These are phyloP conservation scores for Alnus glutinosa DNA, from an alignment of 306 rosid genomes.

Conservation along the genomic window DNA sequence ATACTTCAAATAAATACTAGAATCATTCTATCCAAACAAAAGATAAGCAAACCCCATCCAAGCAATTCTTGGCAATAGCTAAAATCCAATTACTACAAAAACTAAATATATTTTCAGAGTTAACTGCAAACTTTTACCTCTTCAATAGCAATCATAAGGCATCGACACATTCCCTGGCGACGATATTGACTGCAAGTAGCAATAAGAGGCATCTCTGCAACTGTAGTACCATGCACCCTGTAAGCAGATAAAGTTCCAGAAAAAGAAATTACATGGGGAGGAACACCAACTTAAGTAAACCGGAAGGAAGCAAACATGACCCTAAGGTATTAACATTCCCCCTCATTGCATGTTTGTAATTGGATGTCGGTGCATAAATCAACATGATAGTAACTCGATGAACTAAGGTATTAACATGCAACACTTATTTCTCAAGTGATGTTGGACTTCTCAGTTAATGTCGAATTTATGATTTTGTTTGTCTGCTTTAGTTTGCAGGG, in stretches of 20 bases:
- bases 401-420: too few relatives aligned
- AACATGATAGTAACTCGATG: too few relatives aligned
- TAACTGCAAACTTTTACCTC: slow-evolving; percentile 53
- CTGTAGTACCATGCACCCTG: slow-evolving; percentile 86
- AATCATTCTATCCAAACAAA: background rate
- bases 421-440: too few relatives aligned
- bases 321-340: too few relatives aligned
- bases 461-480: background rate
- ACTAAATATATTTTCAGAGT: background rate
- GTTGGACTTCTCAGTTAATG: too few relatives aligned
- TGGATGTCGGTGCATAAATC: too few relatives aligned
- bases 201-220: slow-evolving; percentile 98
- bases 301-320: slow-evolving; percentile 25
- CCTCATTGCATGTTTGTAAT: too few relatives aligned
- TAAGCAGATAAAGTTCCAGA: slow-evolving; percentile 24
- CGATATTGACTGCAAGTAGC: slow-evolving; percentile 91
- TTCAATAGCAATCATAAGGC: slow-evolving; percentile 75
- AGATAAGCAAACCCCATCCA: background rate
- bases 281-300: slow-evolving; percentile 16
- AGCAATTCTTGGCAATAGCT: background rate
- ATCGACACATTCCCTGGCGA: slow-evolving; percentile 97
- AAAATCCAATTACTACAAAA: background rate
- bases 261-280: slow-evolving; percentile 16
- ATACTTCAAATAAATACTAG: background rate
- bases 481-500: background rate